Percentiles rank a stretch among this genome's conserved stretches.
These are phyloP conservation scores for Tuctoria greenei DNA, from an alignment of 176 grass and related monocot species.

Conservation along the genomic window DNA sequence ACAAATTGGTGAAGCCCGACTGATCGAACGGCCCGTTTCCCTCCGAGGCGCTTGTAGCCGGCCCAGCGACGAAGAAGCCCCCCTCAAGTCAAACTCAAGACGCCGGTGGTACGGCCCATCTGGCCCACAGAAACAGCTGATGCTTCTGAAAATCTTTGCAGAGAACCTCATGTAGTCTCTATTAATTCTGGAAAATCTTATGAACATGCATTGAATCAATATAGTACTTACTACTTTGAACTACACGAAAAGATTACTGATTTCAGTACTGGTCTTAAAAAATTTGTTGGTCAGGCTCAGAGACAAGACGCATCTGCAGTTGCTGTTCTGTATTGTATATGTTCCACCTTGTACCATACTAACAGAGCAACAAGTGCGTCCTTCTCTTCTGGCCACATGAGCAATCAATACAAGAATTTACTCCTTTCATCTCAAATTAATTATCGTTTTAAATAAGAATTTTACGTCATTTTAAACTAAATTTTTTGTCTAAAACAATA, in stretches of 20 bases:
- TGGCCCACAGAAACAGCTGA: not conserved
- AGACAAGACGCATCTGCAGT: constrained; percentile 13
- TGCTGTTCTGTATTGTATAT: constrained; percentile 13
- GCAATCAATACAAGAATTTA: constrained; percentile 7
- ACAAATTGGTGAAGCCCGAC: not conserved
- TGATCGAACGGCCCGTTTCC: not conserved
- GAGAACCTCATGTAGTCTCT: no score
- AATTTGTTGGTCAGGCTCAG: not conserved
- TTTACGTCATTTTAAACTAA: no score
- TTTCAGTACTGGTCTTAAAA: constrained; percentile 2
- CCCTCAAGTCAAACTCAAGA: not conserved
- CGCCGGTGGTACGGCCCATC: not conserved
- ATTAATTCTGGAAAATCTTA: not conserved
- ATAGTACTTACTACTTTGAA: not conserved
- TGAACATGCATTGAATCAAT: no score
- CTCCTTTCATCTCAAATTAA: no score
- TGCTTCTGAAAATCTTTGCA: no score
- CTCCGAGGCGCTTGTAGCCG: not conserved
- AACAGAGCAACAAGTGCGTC: constrained; percentile 12
- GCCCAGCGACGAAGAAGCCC: not conserved
- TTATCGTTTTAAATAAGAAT: no score
- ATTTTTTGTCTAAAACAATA: no score
- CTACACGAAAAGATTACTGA: not conserved
- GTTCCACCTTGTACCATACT: constrained; percentile 22
- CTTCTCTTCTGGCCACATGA: not conserved